Evolutionary conservation across 2,329 filamentous ascomycete species (phyloP).

Genomic region (Diatrype stigma): DNA sequence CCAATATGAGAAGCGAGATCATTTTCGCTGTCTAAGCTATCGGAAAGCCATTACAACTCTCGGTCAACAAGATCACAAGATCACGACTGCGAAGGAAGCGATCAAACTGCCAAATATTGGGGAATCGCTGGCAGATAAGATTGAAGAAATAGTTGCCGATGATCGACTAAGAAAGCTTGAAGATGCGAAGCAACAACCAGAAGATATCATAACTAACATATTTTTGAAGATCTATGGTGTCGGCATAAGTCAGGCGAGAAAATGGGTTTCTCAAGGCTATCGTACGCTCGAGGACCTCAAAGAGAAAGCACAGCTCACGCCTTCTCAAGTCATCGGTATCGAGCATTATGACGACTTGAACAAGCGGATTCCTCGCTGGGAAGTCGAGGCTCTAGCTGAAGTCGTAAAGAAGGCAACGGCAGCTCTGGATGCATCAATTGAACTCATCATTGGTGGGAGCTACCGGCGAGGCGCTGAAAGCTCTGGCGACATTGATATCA

Average conservation of each 20-base stretch:
- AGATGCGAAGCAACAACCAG: slow-evolving; percentile 61
- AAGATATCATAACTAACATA: slow-evolving; percentile 58
- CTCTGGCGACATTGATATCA: slow-evolving; percentile 80
- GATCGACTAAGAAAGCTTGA: slow-evolving; percentile 69
- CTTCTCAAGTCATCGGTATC: slow-evolving; percentile 70
- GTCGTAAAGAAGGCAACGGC: slow-evolving; percentile 58
- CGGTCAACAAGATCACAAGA: slow-evolving; percentile 57
- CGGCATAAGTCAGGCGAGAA: slow-evolving; percentile 63
- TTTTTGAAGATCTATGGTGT: slow-evolving; percentile 81
- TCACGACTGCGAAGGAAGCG: slow-evolving; percentile 68
- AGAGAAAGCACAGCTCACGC: slow-evolving; percentile 57
- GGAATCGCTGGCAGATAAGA: slow-evolving; percentile 70
- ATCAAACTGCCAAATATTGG: slow-evolving; percentile 65
- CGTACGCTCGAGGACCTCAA: slow-evolving; percentile 69
- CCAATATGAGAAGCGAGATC: slow-evolving; percentile 73
- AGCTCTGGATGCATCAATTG: slow-evolving; percentile 57
- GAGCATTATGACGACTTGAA: slow-evolving; percentile 78
- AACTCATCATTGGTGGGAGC: slow-evolving; percentile 75
- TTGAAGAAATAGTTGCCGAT: slow-evolving; percentile 82
- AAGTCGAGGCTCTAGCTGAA: slow-evolving; percentile 66
- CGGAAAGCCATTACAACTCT: slow-evolving; percentile 73
- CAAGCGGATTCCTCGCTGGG: slow-evolving; percentile 69
- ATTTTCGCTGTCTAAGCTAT: slow-evolving; percentile 73
- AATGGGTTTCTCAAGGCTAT: slow-evolving; percentile 73
- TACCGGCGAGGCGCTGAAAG: slow-evolving; percentile 73